Base-by-base conservation (phyloP, 345 rosid genomes). In the Passiflora organensis region DNA sequence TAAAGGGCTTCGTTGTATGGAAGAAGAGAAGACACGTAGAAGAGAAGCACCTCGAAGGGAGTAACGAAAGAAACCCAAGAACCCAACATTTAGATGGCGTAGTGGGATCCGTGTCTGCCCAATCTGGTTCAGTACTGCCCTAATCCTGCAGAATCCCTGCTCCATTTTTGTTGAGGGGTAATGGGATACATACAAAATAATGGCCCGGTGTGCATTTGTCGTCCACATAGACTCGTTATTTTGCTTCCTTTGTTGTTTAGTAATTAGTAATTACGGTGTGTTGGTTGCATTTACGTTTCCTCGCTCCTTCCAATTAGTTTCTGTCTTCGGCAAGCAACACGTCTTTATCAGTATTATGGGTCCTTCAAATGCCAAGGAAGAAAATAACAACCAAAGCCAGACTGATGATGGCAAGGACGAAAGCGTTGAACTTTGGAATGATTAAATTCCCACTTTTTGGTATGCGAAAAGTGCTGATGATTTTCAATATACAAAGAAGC, bases 21-120 rank as follows among this genome's bases (percentile, higher is more conserved):
- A 58, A 21, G 2, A 16, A 2, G 17, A 47, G 53, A 15, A 20
- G 25, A 58, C 53, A 36, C 53, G 54, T 37, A 23, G 54, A 38
- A 23, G 14, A 21, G 41, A 12, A 56, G 24, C 11, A 8, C 17
- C 44, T 16, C 15, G 32, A 32, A 13, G 0, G 13, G 10, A 18
- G 2, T 10, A 6, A 5, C 11, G 1, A 22, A 23, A 9, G 0
- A 28, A 28, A 57, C 13, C 20, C 14, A 45, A 32, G 15, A 48
- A 36, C 6, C 21, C 18, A 46, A 38, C 53, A 58, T 5, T 2
- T n/a, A 37, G 11, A 23, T 47, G 44, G 54, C 34, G 63, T 37
- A 37, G 22, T 38, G 39, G 20, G 4, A 14, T 24, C 0, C n/a
- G n/a, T 45, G 47, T 44, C 48, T 48, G 63, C 39, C 24, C 23